phyloP scores from a whole-genome alignment of 2,329 filamentous ascomycete genomes.

The Escovopsis sp. region DNA sequence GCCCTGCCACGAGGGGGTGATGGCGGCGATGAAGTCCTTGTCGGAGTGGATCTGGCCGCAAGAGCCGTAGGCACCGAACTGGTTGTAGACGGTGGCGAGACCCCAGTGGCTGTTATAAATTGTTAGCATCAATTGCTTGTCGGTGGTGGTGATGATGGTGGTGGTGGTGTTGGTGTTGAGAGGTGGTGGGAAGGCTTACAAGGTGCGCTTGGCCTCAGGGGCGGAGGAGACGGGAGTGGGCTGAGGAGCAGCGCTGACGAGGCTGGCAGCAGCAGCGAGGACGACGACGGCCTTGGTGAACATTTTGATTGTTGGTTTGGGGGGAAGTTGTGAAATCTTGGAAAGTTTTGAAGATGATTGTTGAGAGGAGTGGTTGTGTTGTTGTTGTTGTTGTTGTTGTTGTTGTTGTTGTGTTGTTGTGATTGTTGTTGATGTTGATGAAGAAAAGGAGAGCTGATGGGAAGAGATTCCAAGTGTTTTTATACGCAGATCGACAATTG shows the following conservation, averaged over 20 bases:
- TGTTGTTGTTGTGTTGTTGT: no score
- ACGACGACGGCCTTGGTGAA: conserved; percentile 5
- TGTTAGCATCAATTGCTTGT: not conserved
- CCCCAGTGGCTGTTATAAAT: not conserved
- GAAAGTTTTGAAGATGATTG: no score
- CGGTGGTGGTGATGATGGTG: not conserved
- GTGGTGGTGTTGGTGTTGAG: not conserved
- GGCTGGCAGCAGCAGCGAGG: conserved; percentile 5
- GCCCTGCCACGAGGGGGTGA: conserved; percentile 4
- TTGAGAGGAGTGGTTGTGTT: no score
- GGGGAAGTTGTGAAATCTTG: not conserved
- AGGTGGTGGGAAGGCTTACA: not conserved
- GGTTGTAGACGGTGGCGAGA: conserved; percentile 3
- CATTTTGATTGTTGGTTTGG: conserved; percentile 2
- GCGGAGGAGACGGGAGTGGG: conserved; percentile 2
- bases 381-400: no score
- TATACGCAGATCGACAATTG: no score
- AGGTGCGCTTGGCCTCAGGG: conserved; percentile 3
- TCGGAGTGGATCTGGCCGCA: conserved; percentile 3
- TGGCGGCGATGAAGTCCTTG: conserved; percentile 2
- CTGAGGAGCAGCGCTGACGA: conserved; percentile 5
- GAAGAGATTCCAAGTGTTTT: no score
- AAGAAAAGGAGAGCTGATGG: no score
- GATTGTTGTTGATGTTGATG: no score
- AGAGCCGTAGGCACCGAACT: conserved; percentile 1